phyloP scores from a whole-genome alignment of 495 filamentous ascomycete genomes.

The Mycothermus thermophilus region DNA sequence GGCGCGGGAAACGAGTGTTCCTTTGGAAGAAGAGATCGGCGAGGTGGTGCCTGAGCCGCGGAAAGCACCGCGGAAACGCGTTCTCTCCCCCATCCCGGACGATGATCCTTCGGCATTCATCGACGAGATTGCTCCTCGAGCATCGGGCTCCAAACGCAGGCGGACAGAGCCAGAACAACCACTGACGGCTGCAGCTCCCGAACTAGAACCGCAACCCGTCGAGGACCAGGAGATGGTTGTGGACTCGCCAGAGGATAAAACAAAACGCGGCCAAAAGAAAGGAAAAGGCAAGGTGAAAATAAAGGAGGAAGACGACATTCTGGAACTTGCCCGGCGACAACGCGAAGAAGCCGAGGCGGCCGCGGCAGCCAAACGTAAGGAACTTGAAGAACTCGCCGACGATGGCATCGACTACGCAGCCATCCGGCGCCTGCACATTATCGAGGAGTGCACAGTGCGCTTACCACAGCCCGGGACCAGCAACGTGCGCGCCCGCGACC shows the following conservation, averaged over 20 bases:
- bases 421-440: constrained; percentile 61
- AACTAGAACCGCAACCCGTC: constrained; percentile 3
- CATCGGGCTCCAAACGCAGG: constrained; percentile 58
- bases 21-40: constrained; percentile 8
- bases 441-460: constrained; percentile 64
- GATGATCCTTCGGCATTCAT: constrained; percentile 39
- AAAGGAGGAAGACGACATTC: constrained; percentile 42
- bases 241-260: constrained; percentile 8
- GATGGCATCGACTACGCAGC: constrained; percentile 50
- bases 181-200: constrained; percentile 15
- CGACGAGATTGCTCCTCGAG: constrained; percentile 53
- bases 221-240: constrained; percentile 9
- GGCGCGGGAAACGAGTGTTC: constrained; percentile 18
- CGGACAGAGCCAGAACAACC: constrained; percentile 38
- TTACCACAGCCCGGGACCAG: constrained; percentile 9
- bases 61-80: constrained; percentile 34
- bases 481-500: constrained; percentile 15
- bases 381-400: constrained; percentile 35
- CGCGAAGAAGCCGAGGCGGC: constrained; percentile 56
- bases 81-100: constrained; percentile 19
- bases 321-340: constrained; percentile 51
- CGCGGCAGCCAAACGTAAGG: constrained; percentile 44
- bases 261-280: constrained; percentile 12
- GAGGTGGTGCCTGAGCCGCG: too few relatives aligned
- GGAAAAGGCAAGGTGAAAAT: constrained; percentile 39